These are phyloP conservation scores for Magnaporthiopsis incrustans DNA, from an alignment of 2,329 filamentous ascomycete species.

Conservation along the genomic window DNA sequence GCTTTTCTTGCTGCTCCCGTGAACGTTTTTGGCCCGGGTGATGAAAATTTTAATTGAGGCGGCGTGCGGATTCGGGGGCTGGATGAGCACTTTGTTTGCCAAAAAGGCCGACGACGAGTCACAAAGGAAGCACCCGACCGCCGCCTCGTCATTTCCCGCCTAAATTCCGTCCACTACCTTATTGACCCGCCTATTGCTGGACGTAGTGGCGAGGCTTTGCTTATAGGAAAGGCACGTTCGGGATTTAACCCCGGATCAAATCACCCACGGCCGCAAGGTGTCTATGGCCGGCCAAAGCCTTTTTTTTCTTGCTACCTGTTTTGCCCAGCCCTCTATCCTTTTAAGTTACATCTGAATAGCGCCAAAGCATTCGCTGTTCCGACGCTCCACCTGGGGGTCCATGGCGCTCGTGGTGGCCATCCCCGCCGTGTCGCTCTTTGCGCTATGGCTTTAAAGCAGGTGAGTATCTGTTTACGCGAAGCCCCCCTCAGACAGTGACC, in stretches of 20 bases:
- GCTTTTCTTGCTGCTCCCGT: background rate
- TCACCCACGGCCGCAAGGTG: slow-evolving; percentile 12
- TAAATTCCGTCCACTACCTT: too few relatives aligned
- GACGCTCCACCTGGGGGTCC: slow-evolving; percentile 20
- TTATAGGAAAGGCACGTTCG: slow-evolving; percentile 7
- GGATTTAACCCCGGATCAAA: slow-evolving; percentile 3
- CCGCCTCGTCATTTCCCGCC: background rate
- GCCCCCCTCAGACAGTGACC: too few relatives aligned
- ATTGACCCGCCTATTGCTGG: too few relatives aligned
- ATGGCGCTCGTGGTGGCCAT: slow-evolving; percentile 21
- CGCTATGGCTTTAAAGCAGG: slow-evolving; percentile 29
- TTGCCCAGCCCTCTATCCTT: slow-evolving; percentile 33
- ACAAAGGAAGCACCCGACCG: background rate
- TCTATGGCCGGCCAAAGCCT: slow-evolving; percentile 32
- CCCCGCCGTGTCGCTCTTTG: slow-evolving; percentile 24
- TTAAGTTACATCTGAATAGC: slow-evolving; percentile 31
- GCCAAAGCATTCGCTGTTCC: slow-evolving; percentile 23
- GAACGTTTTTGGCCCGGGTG: background rate
- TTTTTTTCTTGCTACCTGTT: slow-evolving; percentile 31
- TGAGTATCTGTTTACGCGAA: background rate
- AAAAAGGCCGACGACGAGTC: background rate
- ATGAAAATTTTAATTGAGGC: background rate
- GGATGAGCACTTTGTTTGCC: background rate
- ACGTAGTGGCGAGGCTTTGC: slow-evolving; percentile 1
- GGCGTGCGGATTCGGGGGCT: too few relatives aligned